Evolutionary conservation across 83 land plant species (phyloP), one percentile per base, ranked within the genome.

Genomic region (Diphasiastrum complanatum): DNA sequence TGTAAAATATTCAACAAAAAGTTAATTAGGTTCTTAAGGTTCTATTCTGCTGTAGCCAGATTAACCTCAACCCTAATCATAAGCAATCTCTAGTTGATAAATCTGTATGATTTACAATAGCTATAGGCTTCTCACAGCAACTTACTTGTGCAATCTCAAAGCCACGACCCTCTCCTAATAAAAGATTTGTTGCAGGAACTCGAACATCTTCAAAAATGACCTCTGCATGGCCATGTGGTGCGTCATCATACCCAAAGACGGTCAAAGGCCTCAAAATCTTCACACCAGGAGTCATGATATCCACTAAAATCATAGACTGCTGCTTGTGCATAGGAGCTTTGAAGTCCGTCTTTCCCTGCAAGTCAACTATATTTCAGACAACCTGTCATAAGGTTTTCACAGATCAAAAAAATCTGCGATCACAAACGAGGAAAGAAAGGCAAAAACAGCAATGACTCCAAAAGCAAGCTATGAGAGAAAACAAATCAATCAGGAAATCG

Each of bases 151-250:
- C 96, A 68, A 93, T 93, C 73, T 93, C 99, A 79, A 93, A 93
- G 26, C 99, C 99, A 41, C 96, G 81, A 5, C 99, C 99, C 75
- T 89, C 96, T 50, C 88, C 96, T 25, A 87, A 72, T 11, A 93
- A 59, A 55, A 93, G 67, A 75, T 89, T 93, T 11, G 50, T 69
- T 12, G 67, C 78, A 35, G 96, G 89, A 8, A 93, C 92, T 41
- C 75, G 65, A 0, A 89, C 98, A 79, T 85, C 81, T 35, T 85
- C 81, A 66, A 93, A 93, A 11, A 65, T 45, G 14, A 93, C 54
- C 68, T 93, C 96, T 14, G 99, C 99, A 75, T 93, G 99, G 1
- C 99, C 99, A 78, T 93, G 96, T 64, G 99, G 99, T 35, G 99
- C 99, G 78, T 93, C 99, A 75, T 93, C 99, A 72, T 74, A 93